Conservation (phyloP, 805 yeast genomes). For the Wickerhamiella qilinensis region DNA sequence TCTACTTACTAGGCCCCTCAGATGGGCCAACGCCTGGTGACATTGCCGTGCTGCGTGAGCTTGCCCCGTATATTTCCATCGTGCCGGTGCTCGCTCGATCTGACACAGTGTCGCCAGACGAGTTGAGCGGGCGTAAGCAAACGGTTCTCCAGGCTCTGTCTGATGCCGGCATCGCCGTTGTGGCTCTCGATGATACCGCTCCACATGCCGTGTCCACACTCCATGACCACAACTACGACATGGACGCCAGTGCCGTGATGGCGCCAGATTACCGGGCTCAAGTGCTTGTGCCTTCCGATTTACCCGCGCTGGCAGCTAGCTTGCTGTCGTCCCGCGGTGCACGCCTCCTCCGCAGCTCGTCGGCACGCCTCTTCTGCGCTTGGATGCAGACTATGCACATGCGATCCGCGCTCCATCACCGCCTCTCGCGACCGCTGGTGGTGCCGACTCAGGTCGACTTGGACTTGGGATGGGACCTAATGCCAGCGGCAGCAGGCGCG, state of each 20-base stretch:
- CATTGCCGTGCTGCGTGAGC: conserved; percentile 1
- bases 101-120: conserved; percentile 3
- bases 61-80: conserved; percentile 3
- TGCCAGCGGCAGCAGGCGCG: neutral
- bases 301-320: conserved; percentile 1
- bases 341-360: neutral
- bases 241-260: conserved; percentile 10
- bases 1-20: conserved; percentile 4
- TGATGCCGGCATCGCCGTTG: conserved; percentile 2
- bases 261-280: conserved; percentile 8
- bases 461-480: neutral
- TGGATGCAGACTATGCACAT: conserved; percentile 3
- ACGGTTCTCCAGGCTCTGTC: conserved; percentile 1
- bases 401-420: conserved; percentile 3
- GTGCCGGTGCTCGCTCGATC: conserved; percentile 6
- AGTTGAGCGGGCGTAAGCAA: conserved; percentile 2
- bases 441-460: neutral
- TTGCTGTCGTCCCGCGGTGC: conserved; percentile 3
- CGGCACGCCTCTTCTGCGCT: conserved; percentile 3
- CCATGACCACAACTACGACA: conserved; percentile 7
- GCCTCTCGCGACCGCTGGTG: conserved; percentile 3
- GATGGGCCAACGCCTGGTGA: conserved; percentile 3
- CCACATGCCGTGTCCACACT: conserved; percentile 3
- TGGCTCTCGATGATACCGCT: neutral
- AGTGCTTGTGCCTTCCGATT: conserved; percentile 7